Conservation (phyloP, 495 filamentous ascomycete genomes). For the Ramalina peruviana region DNA sequence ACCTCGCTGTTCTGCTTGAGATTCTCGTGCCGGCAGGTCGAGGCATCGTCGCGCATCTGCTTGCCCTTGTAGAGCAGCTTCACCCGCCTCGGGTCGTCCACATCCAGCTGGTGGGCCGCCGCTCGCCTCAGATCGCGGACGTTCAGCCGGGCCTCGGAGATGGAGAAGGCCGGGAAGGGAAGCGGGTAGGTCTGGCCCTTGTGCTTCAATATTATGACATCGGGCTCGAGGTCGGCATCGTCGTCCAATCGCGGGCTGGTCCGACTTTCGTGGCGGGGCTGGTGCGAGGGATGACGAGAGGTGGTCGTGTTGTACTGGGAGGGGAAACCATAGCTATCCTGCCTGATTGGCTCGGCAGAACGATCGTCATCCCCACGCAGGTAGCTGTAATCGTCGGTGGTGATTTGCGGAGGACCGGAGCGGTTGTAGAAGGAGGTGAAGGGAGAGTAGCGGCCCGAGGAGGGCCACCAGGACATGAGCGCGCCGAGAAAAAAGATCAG, state of each 20-base stretch:
- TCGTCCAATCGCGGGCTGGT: conserved; percentile 11
- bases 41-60: conserved; percentile 49
- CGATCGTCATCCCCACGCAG: conserved; percentile 45
- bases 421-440: conserved; percentile 23
- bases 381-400: conserved; percentile 69
- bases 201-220: conserved; percentile 64
- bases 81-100: conserved; percentile 45
- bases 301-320: background rate
- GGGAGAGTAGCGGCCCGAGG: conserved; percentile 39
- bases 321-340: conserved; percentile 25
- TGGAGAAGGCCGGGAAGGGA: conserved; percentile 69
- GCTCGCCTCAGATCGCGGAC: conserved; percentile 52
- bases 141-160: conserved; percentile 59
- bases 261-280: conserved; percentile 16
- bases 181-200: conserved; percentile 57
- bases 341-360: conserved; percentile 27
- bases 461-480: conserved; percentile 44
- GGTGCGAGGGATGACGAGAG: conserved; percentile 7
- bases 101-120: conserved; percentile 47
- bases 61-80: conserved; percentile 76
- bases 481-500: conserved; percentile 33
- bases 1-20: conserved; percentile 72
- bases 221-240: conserved; percentile 43
- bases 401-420: conserved; percentile 39
- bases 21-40: conserved; percentile 56